Conservation (phyloP, 1,284 basidiomycete genomes). For the Ceratobasidium theobromae region DNA sequence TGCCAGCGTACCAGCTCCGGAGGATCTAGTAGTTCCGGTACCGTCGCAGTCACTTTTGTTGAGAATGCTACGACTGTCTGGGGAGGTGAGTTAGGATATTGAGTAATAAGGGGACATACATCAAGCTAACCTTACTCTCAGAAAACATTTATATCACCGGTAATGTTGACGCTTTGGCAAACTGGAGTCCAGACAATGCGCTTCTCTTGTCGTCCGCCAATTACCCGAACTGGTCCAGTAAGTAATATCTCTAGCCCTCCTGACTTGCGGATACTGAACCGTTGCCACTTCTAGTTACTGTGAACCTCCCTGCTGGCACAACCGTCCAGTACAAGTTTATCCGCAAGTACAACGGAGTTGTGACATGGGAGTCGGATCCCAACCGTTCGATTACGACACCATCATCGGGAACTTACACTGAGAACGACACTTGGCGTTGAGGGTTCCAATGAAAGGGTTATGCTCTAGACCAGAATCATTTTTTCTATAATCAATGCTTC, state of each 20-base stretch:
- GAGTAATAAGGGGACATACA: background rate
- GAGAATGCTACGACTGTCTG: slow-evolving; percentile 50
- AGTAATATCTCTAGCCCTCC: background rate
- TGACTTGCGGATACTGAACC: background rate
- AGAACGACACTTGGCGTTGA: slow-evolving; percentile 36
- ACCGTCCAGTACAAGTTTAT: slow-evolving; percentile 70
- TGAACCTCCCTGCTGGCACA: slow-evolving; percentile 54
- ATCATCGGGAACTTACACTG: slow-evolving; percentile 27
- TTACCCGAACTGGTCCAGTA: slow-evolving; percentile 19
- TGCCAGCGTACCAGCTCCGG: slow-evolving; percentile 46
- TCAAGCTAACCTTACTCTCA: background rate
- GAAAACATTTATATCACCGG: slow-evolving; percentile 68
- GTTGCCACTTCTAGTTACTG: slow-evolving; percentile 55
- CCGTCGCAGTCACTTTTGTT: slow-evolving; percentile 32
- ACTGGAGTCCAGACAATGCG: slow-evolving; percentile 65
- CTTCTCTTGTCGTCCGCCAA: slow-evolving; percentile 45
- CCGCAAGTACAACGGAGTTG: slow-evolving; percentile 56
- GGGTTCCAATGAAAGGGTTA: no score
- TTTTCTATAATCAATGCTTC: no score
- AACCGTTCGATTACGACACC: slow-evolving; percentile 51
- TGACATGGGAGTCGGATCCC: slow-evolving; percentile 65
- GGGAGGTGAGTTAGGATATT: slow-evolving; percentile 44
- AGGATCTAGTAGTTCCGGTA: no score
- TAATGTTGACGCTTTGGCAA: slow-evolving; percentile 56
- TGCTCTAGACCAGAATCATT: no score